A percentile compares a stretch with the other conserved stretches of the same genome.
These are phyloP conservation scores for Staphylotrichum longicolle DNA, from an alignment of 495 filamentous ascomycete species.

Conservation along the genomic window DNA sequence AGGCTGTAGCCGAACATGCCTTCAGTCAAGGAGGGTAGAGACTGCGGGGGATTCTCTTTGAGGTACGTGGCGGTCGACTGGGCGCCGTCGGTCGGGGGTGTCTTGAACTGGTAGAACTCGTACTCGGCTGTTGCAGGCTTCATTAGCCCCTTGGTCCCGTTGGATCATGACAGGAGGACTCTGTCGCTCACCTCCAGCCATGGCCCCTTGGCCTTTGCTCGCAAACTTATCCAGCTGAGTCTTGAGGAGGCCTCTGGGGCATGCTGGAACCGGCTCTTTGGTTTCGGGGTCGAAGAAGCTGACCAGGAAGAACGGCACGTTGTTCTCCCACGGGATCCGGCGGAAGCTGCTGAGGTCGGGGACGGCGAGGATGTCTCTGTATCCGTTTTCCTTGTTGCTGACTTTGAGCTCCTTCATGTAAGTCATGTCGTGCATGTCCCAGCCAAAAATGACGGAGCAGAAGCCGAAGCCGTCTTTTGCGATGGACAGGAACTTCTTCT, in stretches of 20 bases:
- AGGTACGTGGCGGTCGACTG: conserved; percentile 75
- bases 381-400: conserved; percentile 91
- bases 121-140: conserved; percentile 67
- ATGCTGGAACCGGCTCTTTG: conserved; percentile 67
- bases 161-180: neutral
- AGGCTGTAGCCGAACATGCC: conserved; percentile 98
- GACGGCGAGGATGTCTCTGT: conserved; percentile 81
- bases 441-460: conserved; percentile 94
- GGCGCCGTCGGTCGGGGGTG: conserved; percentile 59
- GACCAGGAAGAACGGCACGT: conserved; percentile 90
- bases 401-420: conserved; percentile 82
- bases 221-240: conserved; percentile 63
- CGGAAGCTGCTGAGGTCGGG: conserved; percentile 80
- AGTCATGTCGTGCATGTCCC: conserved; percentile 96
- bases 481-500: conserved; percentile 91
- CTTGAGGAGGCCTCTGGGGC: conserved; percentile 75
- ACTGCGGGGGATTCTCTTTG: conserved; percentile 64
- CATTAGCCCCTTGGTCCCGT: conserved; percentile 14
- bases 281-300: conserved; percentile 81
- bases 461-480: conserved; percentile 86
- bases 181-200: conserved; percentile 78
- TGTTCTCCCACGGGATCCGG: conserved; percentile 91
- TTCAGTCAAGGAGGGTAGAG: conserved; percentile 77
- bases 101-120: conserved; percentile 93
- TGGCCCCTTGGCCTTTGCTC: conserved; percentile 67